phyloP scores from a whole-genome alignment of 2,329 filamentous ascomycete species.

The Beauveria medogensis region DNA sequence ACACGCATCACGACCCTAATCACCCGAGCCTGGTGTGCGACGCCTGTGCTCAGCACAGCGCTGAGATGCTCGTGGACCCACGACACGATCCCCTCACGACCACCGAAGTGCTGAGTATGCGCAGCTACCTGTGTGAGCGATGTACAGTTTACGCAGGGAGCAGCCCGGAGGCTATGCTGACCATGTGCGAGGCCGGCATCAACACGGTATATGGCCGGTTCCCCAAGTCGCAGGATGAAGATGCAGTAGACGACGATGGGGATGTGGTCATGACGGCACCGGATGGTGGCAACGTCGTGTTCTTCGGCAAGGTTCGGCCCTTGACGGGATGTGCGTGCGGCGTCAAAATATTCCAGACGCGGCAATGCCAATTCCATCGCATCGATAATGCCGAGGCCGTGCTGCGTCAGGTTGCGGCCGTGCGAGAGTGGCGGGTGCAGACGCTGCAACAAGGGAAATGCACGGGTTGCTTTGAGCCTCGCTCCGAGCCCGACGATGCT shows the following conservation, averaged over 20 bases:
- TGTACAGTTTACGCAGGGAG: slow-evolving; percentile 19
- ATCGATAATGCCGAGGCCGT: slow-evolving; percentile 19
- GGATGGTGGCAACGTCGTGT: neutral
- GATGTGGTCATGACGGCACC: neutral
- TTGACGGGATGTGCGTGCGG: slow-evolving; percentile 32
- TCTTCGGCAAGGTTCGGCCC: slow-evolving; percentile 12
- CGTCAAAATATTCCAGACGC: slow-evolving; percentile 24
- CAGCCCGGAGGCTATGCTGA: neutral
- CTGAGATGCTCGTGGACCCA: slow-evolving; percentile 14
- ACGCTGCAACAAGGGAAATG: slow-evolving; percentile 21
- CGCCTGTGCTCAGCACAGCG: slow-evolving; percentile 19
- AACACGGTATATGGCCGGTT: slow-evolving; percentile 17
- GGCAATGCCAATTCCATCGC: slow-evolving; percentile 29
- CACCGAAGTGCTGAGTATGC: slow-evolving; percentile 23
- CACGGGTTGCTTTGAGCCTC: slow-evolving; percentile 21
- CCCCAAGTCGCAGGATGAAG: neutral
- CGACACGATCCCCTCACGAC: slow-evolving; percentile 11
- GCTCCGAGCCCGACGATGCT: too few species aligned
- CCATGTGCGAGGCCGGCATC: slow-evolving; percentile 13
- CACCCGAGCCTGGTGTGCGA: slow-evolving; percentile 15
- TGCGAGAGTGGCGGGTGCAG: slow-evolving; percentile 21
- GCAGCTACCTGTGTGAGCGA: slow-evolving; percentile 27
- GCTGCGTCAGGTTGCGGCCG: slow-evolving; percentile 15
- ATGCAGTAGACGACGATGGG: neutral
- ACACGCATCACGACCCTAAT: neutral